A percentile compares a stretch with the other conserved stretches of the same genome.
Conservation (phyloP, 2,329 filamentous ascomycete species). For the Zymoseptoria pseudotritici region DNA sequence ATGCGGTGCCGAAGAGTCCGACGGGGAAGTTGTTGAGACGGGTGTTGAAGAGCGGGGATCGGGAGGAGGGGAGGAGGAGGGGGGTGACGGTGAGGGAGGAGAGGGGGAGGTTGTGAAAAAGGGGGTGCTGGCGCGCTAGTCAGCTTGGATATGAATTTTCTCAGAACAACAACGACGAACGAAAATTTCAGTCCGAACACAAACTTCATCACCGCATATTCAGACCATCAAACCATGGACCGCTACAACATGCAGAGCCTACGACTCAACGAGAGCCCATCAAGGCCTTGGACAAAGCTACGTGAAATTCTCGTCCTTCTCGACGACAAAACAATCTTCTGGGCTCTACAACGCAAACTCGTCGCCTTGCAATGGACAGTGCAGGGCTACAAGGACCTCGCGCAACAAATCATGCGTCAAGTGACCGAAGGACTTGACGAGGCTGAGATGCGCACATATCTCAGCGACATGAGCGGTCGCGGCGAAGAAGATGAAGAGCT, state of each 20-base stretch:
- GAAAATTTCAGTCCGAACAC: too few species aligned
- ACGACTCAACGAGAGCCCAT: neutral
- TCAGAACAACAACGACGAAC: too few species aligned
- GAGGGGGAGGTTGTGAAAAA: slow-evolving; percentile 15
- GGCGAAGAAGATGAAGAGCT: neutral
- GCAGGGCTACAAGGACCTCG: neutral
- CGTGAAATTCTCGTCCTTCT: neutral
- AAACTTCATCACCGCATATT: too few species aligned
- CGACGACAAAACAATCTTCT: neutral
- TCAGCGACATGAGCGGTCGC: neutral
- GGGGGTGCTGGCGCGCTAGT: too few species aligned
- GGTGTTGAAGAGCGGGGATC: slow-evolving; percentile 43
- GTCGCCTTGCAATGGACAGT: neutral
- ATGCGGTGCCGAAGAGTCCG: slow-evolving; percentile 62
- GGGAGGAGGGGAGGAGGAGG: slow-evolving; percentile 28
- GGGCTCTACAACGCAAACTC: neutral
- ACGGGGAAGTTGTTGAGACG: slow-evolving; percentile 65
- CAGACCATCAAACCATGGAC: neutral
- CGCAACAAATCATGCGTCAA: neutral
- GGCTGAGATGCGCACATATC: neutral
- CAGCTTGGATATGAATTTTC: too few species aligned
- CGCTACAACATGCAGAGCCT: neutral
- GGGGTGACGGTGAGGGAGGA: slow-evolving; percentile 19
- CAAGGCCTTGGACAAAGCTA: neutral
- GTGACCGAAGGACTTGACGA: neutral